Evolutionary conservation across 441 rosid genomes (phyloP).

Genomic region (Bruguiera hainesii): DNA sequence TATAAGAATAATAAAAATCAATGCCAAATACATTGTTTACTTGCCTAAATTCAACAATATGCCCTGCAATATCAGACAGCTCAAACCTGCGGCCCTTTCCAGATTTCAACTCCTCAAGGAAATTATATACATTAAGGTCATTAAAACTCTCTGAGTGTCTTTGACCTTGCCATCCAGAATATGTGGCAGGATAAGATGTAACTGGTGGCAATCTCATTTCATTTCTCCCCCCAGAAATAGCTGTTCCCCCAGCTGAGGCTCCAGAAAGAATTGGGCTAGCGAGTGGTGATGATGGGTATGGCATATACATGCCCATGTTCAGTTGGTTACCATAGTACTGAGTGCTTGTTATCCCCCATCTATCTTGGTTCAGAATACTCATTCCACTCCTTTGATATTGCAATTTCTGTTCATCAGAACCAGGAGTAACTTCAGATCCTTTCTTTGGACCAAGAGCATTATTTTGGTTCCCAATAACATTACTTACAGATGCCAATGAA

Average conservation of each 20-base stretch:
- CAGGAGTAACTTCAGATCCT: constrained; percentile 30
- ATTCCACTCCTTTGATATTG: constrained; percentile 31
- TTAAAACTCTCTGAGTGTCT: constrained; percentile 37
- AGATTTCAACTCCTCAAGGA: constrained; percentile 74
- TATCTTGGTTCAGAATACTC: constrained; percentile 25
- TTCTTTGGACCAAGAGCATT: constrained; percentile 32
- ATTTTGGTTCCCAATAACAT: constrained; percentile 32
- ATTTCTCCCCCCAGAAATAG: constrained; percentile 27
- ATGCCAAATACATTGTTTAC: constrained; percentile 14
- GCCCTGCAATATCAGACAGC: constrained; percentile 63
- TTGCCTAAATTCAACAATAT: constrained; percentile 73
- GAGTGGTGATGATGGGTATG: constrained; percentile 39
- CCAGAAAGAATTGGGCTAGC: constrained; percentile 40
- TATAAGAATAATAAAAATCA: constrained; percentile 7
- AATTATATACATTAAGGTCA: constrained; percentile 42
- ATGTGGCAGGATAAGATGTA: constrained; percentile 33
- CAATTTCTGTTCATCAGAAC: constrained; percentile 33
- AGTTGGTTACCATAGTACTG: constrained; percentile 35
- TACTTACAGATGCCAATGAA: constrained; percentile 28
- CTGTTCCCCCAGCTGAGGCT: constrained; percentile 34
- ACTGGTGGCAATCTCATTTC: constrained; percentile 31
- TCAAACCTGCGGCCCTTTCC: constrained; percentile 63
- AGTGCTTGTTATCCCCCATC: constrained; percentile 32
- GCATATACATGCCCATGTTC: constrained; percentile 46
- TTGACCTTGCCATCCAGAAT: constrained; percentile 51